A percentile compares a stretch with the other conserved stretches of the same genome.
Evolutionary conservation across 441 rosid genomes (phyloP).

Genomic region (Pelargonium cotyledonis): DNA sequence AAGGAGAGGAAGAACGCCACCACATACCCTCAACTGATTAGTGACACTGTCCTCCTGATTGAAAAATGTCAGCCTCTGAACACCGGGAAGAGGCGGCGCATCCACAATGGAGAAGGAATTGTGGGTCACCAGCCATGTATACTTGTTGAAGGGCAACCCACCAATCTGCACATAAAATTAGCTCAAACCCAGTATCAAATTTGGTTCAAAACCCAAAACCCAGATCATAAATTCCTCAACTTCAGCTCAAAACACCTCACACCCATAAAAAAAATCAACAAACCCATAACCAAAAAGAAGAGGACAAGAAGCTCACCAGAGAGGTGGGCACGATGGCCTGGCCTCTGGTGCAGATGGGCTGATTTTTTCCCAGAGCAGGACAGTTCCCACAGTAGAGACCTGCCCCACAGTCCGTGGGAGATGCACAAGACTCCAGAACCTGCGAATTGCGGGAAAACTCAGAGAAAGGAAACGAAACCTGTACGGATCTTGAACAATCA

Average conservation of each 20-base stretch:
- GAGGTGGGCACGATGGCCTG: conserved; percentile 65
- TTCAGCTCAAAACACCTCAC: no score
- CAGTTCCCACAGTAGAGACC: conserved; percentile 83
- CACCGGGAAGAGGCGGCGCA: conserved; percentile 67
- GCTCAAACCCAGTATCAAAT: conserved; percentile 16
- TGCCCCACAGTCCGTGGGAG: conserved; percentile 57
- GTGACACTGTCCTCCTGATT: conserved; percentile 88
- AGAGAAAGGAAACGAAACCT: conserved; percentile 13
- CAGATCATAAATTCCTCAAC: not conserved
- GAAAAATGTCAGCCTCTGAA: conserved; percentile 74
- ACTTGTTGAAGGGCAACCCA: conserved; percentile 85
- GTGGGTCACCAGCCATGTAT: conserved; percentile 88
- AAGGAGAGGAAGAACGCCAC: conserved; percentile 7
- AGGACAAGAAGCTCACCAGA: conserved; percentile 40
- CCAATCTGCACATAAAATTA: conserved; percentile 37
- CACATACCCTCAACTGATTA: conserved; percentile 67
- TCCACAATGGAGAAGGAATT: conserved; percentile 86
- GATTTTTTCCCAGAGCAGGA: conserved; percentile 58
- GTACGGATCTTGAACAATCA: conserved; percentile 27
- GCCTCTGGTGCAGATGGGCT: conserved; percentile 81
- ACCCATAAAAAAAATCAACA: no score
- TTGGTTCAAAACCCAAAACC: not conserved
- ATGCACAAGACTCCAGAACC: conserved; percentile 58
- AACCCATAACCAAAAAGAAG: not conserved
- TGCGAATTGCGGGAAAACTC: conserved; percentile 25